Evolutionary conservation across 2,329 filamentous ascomycete genomes (phyloP).

Genomic region (Colletotrichum phormii): DNA sequence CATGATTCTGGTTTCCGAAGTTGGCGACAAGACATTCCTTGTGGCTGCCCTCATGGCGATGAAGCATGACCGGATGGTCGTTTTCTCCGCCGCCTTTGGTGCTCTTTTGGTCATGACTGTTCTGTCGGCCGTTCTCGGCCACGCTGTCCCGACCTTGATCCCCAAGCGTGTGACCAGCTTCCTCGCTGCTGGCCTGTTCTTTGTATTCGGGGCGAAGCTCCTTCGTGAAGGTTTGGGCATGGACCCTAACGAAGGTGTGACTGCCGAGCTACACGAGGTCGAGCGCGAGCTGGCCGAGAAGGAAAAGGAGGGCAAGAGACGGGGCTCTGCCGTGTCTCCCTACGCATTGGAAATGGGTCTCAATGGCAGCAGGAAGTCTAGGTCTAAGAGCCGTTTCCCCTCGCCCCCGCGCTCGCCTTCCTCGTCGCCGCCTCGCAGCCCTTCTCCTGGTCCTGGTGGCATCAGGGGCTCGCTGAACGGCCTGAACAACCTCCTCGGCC

Average conservation of each 20-base stretch:
- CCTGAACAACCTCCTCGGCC: constrained; percentile 85
- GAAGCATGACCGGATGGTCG: constrained; percentile 93
- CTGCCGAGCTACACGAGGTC: constrained; percentile 98
- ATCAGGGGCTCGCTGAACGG: constrained; percentile 63
- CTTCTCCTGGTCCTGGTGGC: constrained; percentile 56
- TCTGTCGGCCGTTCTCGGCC: constrained; percentile 90
- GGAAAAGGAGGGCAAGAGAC: constrained; percentile 78
- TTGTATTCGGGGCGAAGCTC: constrained; percentile 88
- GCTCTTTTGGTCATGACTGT: constrained; percentile 95
- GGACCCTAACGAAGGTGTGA: constrained; percentile 88
- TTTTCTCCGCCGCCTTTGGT: constrained; percentile 94
- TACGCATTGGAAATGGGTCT: constrained; percentile 86
- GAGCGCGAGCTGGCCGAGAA: constrained; percentile 95
- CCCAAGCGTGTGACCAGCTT: constrained; percentile 93
- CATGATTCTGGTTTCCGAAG: constrained; percentile 97
- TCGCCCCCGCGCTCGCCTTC: constrained; percentile 85
- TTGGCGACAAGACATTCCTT: constrained; percentile 98
- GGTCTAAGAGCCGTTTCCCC: constrained; percentile 81
- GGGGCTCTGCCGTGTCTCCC: constrained; percentile 76
- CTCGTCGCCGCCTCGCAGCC: constrained; percentile 75
- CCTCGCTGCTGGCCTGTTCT: constrained; percentile 85
- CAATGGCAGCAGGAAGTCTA: constrained; percentile 71
- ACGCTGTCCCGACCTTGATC: constrained; percentile 89
- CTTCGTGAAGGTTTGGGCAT: constrained; percentile 89
- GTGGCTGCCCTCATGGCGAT: constrained; percentile 99